A percentile compares a stretch with the other conserved stretches of the same genome.
phyloP scores from a whole-genome alignment of 257 asterid genomes.

The Coffea canephora region DNA sequence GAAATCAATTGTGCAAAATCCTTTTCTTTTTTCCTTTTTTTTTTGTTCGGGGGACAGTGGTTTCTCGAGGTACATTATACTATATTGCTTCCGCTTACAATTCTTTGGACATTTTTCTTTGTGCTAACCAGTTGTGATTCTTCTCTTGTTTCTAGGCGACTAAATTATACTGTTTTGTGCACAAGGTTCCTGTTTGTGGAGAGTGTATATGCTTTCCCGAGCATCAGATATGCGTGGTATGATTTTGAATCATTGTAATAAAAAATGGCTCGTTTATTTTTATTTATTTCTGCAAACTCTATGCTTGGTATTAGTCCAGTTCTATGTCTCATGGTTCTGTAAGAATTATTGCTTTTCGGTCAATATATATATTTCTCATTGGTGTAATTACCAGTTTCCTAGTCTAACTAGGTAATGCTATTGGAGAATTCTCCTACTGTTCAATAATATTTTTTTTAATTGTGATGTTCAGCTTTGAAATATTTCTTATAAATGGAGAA shows the following conservation, averaged over 20 bases:
- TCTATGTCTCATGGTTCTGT: neutral
- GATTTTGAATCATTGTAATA: constrained; percentile 13
- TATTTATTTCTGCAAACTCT: neutral
- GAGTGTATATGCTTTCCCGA: constrained; percentile 94
- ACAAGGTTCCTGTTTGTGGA: constrained; percentile 96
- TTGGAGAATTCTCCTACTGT: neutral
- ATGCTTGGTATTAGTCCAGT: neutral
- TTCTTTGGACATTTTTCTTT: neutral
- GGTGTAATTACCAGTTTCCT: neutral
- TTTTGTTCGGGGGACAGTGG: neutral
- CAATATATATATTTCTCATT: neutral
- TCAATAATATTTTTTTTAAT: neutral
- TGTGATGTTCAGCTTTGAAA: neutral
- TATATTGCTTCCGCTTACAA: neutral
- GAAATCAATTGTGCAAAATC: too few species aligned
- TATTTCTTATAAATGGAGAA: neutral
- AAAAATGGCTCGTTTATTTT: neutral
- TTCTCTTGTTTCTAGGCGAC: constrained; percentile 67
- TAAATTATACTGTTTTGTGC: constrained; percentile 93
- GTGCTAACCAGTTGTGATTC: neutral
- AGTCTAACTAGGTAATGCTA: neutral
- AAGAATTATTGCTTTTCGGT: neutral
- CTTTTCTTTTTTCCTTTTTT: too few species aligned
- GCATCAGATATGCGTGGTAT: constrained; percentile 95
- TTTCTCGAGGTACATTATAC: neutral